Base-by-base conservation (phyloP, 305 asterid genomes). In the Petunia hybrid region DNA sequence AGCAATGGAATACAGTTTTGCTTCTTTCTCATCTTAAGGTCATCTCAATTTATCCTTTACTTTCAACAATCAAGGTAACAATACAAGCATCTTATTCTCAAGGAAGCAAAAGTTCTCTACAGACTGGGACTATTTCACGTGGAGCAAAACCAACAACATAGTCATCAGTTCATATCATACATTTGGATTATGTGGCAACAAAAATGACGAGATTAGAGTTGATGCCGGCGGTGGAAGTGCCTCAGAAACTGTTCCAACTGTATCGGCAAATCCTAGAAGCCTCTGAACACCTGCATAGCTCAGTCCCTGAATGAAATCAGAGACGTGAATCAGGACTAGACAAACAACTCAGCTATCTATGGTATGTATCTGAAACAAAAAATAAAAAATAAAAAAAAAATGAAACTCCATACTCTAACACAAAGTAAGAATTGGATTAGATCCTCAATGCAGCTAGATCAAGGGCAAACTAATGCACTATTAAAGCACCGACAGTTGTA, bases 151-250 rank as follows among this genome's bases (percentile, higher is more conserved):
- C 59, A 56, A 68, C 76, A 57, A 73, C 51, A 78, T 71, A 75
- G 68, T 83, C 71, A 77, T 41, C 76, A 43, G 84, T 78, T 80
- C 56, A 51, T 83, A 79, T 85, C 90, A 83, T 92, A 93, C 98
- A 85, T 86, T 85, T 70, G 89, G 88, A 84, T 90, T 91, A 87
- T 88, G 89, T 13, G 85, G 92, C 73, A 86, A 78, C 77, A 82
- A 81, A 84, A 90, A 91, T 74, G 95, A 87, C 55, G 94, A 85
- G 46, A 90, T 80, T 83, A 91, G 89, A 82, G 87, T 77, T 39
- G 95, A 88, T 82, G 85, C 73, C 42, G 90, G 87, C n/a, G 97
- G 98, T 77, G 95, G 97, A 74, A 92, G 95, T 82, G 87, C 83
- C 60, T 85, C 91, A 41, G 86, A 71, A 71, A 85, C 79, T 82